Base-by-base conservation (phyloP, 2,329 filamentous ascomycete genomes). In the Seiridium cupressi region DNA sequence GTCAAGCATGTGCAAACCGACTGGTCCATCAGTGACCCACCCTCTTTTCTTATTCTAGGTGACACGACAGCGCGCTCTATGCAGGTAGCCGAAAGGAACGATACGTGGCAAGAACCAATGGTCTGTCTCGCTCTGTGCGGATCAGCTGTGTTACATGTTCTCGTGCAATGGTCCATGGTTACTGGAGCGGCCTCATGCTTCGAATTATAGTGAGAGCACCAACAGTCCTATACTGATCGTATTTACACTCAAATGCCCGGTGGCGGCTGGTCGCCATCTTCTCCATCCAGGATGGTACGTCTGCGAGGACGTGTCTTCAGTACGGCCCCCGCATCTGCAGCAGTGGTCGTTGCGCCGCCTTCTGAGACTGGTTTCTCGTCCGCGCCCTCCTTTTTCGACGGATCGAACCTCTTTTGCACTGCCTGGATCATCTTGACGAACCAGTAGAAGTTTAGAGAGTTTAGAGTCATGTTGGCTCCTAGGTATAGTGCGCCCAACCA, bases 401-500 rank as follows among this genome's bases (percentile, higher is more conserved):
- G 74, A 62, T 86, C 82, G 70, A 95, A 95, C 34, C 91, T 83
- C 78, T 91, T 93, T 61, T 87, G 82, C 10, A 95, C 86, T 7
- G 91, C 90, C 61, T 86, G 81, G 63, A 96, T 87, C 92, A 96
- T 96, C 83, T 92, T 92, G 69, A 86, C 81, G 72, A 94, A 95
- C 92, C 92, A 96, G 76, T 89, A 91, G 69, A 91, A 87, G 76
- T 96, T 96, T 57, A 96, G 78, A 10, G 83, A 81, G 70, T 93
- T 94, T 34, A 96, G 81, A 0, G 84, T 84, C 26, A 91, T 58
- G 72, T 95, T 95, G 69, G 85, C 87, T 8, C 80, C 81, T 5
- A 93, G 74, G 70, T 95, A 95, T 35, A 85, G 77, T 11, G 74
- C 76, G 1, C 85, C 87, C 31, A 95, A 79, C 91, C 91, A 94